Base-by-base conservation (phyloP, 2,329 filamentous ascomycete genomes). In the Graphilbum ipis-grandicollis region DNA sequence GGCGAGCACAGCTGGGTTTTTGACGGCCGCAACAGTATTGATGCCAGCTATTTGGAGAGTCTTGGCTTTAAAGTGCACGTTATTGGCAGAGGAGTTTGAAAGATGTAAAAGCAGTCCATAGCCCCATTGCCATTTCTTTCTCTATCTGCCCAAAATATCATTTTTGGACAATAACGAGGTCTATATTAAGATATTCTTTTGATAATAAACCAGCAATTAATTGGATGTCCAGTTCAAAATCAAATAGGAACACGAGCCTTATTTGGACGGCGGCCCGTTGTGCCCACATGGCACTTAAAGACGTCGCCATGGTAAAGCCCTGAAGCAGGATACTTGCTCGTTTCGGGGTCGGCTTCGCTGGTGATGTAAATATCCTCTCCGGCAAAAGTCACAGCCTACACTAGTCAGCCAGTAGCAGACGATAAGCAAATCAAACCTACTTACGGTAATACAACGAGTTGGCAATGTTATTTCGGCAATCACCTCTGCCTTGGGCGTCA, bases 31-130 rank as follows among this genome's bases (percentile, higher is more conserved):
- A 39, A 39, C 23, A 7, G 13, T 7, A 22, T 39, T 9, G 29
- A 39, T n/a, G 29, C 21, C 3, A 6, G 6, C 9, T 17, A 21
- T 5, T 18, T 39, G 9, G 17, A 22, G 5, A 17, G 12, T 4
- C 23, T 39, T 19, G 37, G 37, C 17, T 39, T 39, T 19, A 32
- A 29, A 4, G 37, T 39, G n/a, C 33, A 39, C 33, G 32, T 33
- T 17, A 39, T 35, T 13, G 37, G 37, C n/a, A 35, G 35, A n/a
- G 57, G 8, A 25, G 23, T 12, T 25, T 12, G 8, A 25, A 8
- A 25, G 23, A 12, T 25, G 8, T 25, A n/a, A n/a, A n/a, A n/a
- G n/a, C n/a, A n/a, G n/a, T n/a, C n/a, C n/a, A n/a, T n/a, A n/a
- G n/a, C n/a, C n/a, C n/a, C n/a, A n/a, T n/a, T n/a, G n/a, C n/a